Evolutionary conservation across 1,284 basidiomycete species (phyloP).

Genomic region (Puccinia novopanici): DNA sequence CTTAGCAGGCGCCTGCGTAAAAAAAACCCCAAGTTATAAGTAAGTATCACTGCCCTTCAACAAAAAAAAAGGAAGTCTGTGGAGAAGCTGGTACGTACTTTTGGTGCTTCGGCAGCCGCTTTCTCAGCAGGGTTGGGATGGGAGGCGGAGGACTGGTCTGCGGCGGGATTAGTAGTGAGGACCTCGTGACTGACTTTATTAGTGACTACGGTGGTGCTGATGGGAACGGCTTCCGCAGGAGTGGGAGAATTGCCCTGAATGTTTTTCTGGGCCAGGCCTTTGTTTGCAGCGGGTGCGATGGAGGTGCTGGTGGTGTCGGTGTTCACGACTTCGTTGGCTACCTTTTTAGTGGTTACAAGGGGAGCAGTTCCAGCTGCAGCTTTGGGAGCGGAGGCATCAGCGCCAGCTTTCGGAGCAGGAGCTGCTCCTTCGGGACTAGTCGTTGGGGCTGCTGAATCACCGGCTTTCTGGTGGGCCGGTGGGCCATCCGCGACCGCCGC

Average conservation of each 20-base stretch:
- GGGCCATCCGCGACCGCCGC: neutral
- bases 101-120: neutral
- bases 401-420: neutral
- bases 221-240: neutral
- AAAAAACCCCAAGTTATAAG: neutral
- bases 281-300: neutral
- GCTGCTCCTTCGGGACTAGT: neutral
- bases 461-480: no score
- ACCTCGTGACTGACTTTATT: slow-evolving; percentile 17
- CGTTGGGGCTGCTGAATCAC: neutral
- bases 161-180: neutral
- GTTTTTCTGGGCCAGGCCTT: slow-evolving; percentile 12
- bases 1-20: neutral
- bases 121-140: neutral
- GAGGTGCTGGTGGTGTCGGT: slow-evolving; percentile 18
- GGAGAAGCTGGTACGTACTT: neutral
- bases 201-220: slow-evolving; percentile 3
- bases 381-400: neutral
- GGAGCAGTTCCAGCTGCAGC: neutral
- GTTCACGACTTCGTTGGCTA: slow-evolving; percentile 3
- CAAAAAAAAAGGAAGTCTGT: neutral
- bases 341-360: slow-evolving; percentile 8
- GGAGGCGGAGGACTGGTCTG: neutral
- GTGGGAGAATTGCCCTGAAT: neutral
- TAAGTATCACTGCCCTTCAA: neutral